Conservation (phyloP, 2,329 filamentous ascomycete species). For the Tympanopsis confertula region DNA sequence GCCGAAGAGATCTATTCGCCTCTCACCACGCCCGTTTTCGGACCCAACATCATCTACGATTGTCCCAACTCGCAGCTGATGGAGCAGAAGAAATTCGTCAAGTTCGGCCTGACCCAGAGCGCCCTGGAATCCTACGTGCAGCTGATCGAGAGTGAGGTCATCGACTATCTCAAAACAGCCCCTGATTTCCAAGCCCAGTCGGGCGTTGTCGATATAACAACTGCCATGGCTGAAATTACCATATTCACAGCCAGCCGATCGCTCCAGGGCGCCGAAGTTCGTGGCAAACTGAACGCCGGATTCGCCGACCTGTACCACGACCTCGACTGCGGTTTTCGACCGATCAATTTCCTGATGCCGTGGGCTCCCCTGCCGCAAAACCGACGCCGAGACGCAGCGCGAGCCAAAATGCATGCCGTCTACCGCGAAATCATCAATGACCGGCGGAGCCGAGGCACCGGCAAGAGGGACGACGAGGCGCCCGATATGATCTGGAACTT, state of each 20-base stretch:
- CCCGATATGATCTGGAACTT: constrained; percentile 69
- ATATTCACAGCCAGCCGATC: constrained; percentile 71
- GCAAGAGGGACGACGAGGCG: constrained; percentile 25
- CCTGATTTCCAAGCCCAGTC: constrained; percentile 44
- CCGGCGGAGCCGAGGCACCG: constrained; percentile 36
- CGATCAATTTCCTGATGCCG: constrained; percentile 73
- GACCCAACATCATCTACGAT: constrained; percentile 71
- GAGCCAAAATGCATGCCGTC: constrained; percentile 56
- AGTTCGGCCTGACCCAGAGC: constrained; percentile 55
- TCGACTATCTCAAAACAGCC: constrained; percentile 46
- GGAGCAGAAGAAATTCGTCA: constrained; percentile 81
- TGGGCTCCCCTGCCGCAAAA: constrained; percentile 72
- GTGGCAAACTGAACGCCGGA: constrained; percentile 56
- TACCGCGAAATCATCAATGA: constrained; percentile 62
- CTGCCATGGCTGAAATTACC: constrained; percentile 64
- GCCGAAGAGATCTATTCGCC: constrained; percentile 41
- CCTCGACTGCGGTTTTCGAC: constrained; percentile 66
- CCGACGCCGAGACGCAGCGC: constrained; percentile 58
- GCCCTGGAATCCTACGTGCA: constrained; percentile 56
- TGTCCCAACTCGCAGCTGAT: constrained; percentile 75
- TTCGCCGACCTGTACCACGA: constrained; percentile 72
- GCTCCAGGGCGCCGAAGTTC: constrained; percentile 67
- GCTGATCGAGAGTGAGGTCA: constrained; percentile 59
- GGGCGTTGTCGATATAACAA: constrained; percentile 52
- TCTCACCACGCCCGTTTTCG: constrained; percentile 50